Evolutionary conservation across 2,329 filamentous ascomycete genomes (phyloP), one percentile per base, ranked within the genome.

Genomic region (Waltergamsia citrina): DNA sequence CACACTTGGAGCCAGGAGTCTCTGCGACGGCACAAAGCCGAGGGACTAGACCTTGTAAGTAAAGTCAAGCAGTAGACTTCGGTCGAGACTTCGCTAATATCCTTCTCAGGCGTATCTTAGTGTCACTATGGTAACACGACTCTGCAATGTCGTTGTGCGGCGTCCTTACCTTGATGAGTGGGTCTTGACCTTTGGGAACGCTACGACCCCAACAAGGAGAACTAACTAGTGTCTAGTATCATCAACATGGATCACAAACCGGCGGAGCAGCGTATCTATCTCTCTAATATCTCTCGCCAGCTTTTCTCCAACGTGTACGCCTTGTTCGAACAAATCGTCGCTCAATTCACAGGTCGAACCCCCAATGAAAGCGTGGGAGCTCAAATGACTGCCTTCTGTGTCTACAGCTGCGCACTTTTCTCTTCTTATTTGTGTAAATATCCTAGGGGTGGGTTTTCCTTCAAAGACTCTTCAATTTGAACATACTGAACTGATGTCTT

Each of bases 71-170:
- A 7, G 15, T 18, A 17, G 14, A 27, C n/a, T 9, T 7, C 12
- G 16, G 25, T 27, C 25, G 28, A 31, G 9, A 11, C 18, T 31
- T 7, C 28, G 19, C 40, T 43, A 22, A 45, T 34, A 12, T 4
- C 6, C 10, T 8, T 25, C 10, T 17, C 18, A 71, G 68, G 67
- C 65, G 1, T 75, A 74, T 45, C 56, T 74, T 9, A 65, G 65
- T 27, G 62, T 73, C 5, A 72, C 69, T 4, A 72, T 72, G 56
- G 64, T 69, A 35, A 62, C 67, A 3, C 62, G 70, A 4, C 60
- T 75, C 5, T 74, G 69, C 46, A 71, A 74, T 37, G 73, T 75
- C 35, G 63, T 75, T 11, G 51, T 73, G 16, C 62, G 71, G 14
- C 67, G 68, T 35, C 62, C 67, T n/a, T 73, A 73, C 43, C 45